Evolutionary conservation across 1,284 basidiomycete species (phyloP), one percentile per base, ranked within the genome.

Genomic region (Bjerkandera adusta): DNA sequence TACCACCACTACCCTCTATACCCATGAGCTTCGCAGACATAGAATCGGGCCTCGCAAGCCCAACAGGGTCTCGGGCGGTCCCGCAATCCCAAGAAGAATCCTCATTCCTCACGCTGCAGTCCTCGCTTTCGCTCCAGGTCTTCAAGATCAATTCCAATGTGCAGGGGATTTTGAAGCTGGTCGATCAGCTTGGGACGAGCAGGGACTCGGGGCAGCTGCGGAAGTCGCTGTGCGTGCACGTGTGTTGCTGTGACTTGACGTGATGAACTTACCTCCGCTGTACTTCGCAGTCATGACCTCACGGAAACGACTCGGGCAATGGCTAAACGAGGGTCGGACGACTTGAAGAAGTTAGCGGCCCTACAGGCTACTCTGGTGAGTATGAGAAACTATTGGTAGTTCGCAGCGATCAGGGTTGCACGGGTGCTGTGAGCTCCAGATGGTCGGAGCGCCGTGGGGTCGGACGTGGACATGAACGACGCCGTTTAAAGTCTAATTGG

Each of bases 131-230:
- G 1, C 77, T 98, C 13, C 96, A 98, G 66, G 89, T 97, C 51
- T 98, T 99, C 85, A 97, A 98, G 79, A 93, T 99, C 73, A 96
- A 97, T 62, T 83, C 90, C 51, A 99, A 99, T 68, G 93, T 98
- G 5, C 89, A 95, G 59, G 95, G 91, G 11, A 96, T 99, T 43
- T 71, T 93, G 61, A 92, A 92, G 64, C 76, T 96, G 18, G 89
- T 99, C 10, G 91, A 97, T 60, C 89, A 96, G 65, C 76, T 97
- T 3, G 93, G 93, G 4, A 90, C 86, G 0, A 71, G 70, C 18
- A 81, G 83, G 57, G 94, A 97, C 63, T 89, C 83, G 49, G 73
- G 82, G 21, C 65, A 73, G 35, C 69, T 97, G 50, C 74, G 93
- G 54, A 91, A 88, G 67, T 83, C 78, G 43, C 69, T 94, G 91